Evolutionary conservation across 768 basidiomycete genomes (phyloP).

Genomic region (Auriscalpium microsporum): DNA sequence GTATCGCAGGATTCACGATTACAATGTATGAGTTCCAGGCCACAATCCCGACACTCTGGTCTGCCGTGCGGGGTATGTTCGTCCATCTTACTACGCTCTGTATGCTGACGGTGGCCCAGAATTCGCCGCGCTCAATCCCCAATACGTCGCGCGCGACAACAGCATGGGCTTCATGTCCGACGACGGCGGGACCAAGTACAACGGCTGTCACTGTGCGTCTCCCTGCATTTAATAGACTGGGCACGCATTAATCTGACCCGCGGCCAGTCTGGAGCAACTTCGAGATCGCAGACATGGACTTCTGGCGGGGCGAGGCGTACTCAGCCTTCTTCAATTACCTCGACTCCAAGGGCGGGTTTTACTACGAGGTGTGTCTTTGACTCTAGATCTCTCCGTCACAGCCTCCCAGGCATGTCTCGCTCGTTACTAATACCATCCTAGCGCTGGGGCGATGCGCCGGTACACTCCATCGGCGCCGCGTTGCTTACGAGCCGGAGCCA

Average conservation of each 20-base stretch:
- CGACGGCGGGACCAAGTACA: slow-evolving; percentile 56
- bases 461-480: slow-evolving; percentile 42
- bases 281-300: slow-evolving; percentile 81
- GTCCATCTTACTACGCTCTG: too few relatives aligned
- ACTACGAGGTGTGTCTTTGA: slow-evolving; percentile 62
- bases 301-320: slow-evolving; percentile 83
- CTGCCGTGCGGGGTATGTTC: slow-evolving; percentile 41
- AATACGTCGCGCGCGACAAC: slow-evolving; percentile 49
- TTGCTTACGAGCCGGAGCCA: slow-evolving; percentile 43
- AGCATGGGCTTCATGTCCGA: slow-evolving; percentile 58
- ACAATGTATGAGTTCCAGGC: slow-evolving; percentile 54
- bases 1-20: slow-evolving; percentile 45
- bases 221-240: not conserved
- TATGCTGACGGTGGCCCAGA: slow-evolving; percentile 28
- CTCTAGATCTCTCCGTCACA: not conserved
- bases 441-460: slow-evolving; percentile 38
- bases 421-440: slow-evolving; percentile 29
- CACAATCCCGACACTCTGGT: slow-evolving; percentile 61
- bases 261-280: slow-evolving; percentile 54
- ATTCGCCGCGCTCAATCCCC: slow-evolving; percentile 45
- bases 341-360: slow-evolving; percentile 80
- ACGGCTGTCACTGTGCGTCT: slow-evolving; percentile 53
- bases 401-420: slow-evolving; percentile 13
- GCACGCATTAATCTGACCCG: not conserved
- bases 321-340: slow-evolving; percentile 75